Conservation (phyloP, 768 basidiomycete species). For the Leccinellum rugosiceps region DNA sequence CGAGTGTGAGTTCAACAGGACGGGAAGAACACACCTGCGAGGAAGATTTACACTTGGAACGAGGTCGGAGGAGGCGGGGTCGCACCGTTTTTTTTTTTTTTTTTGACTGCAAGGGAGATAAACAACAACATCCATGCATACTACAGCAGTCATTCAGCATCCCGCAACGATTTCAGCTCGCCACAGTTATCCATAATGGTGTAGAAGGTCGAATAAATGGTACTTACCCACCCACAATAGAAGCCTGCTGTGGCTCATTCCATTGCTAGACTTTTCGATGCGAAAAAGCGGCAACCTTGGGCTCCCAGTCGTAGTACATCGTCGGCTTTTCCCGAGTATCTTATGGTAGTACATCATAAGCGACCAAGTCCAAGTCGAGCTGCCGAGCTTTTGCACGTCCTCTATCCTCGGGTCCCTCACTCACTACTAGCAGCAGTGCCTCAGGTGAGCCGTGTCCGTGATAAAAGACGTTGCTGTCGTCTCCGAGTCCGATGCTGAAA, state of each 20-base stretch:
- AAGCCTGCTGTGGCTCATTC: background rate
- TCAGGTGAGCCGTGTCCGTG: no score
- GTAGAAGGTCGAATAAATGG: background rate
- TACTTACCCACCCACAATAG: conserved; percentile 21
- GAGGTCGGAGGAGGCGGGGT: background rate
- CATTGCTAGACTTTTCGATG: no score
- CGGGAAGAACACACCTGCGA: background rate
- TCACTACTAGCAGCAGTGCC: no score
- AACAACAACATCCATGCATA: conserved; percentile 30
- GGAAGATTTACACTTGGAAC: background rate
- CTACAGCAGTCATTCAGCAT: conserved; percentile 33
- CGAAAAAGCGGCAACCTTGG: no score
- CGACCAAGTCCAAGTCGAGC: no score
- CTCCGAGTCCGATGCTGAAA: no score
- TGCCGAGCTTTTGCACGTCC: no score
- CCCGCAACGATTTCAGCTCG: background rate
- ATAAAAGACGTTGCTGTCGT: no score
- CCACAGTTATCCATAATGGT: conserved; percentile 4
- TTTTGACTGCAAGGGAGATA: conserved; percentile 22
- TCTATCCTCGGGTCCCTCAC: no score
- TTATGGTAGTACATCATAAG: no score
- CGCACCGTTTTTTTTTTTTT: conserved; percentile 30
- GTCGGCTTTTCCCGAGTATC: no score
- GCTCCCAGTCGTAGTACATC: no score
- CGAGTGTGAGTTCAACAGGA: background rate